phyloP scores from a whole-genome alignment of 345 rosid genomes.

The Gossypioides kirkii region DNA sequence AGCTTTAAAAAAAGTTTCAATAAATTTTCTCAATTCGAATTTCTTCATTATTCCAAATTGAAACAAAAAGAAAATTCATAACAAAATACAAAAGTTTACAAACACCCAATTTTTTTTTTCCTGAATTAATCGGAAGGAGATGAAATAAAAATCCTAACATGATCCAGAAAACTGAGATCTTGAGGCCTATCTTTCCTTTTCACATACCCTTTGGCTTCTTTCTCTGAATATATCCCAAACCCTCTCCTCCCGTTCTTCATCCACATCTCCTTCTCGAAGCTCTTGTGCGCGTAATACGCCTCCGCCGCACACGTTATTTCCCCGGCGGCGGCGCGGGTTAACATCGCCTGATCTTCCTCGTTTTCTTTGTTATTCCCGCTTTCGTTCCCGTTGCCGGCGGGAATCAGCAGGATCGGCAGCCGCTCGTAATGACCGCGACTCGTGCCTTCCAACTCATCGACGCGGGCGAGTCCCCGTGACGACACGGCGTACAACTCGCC shows the following conservation, averaged over 20 bases:
- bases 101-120: slow-evolving; percentile 12
- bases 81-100: not conserved
- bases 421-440: slow-evolving; percentile 56
- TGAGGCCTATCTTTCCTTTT: slow-evolving; percentile 64
- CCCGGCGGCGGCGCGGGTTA: not conserved
- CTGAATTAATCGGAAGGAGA: slow-evolving; percentile 32
- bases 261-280: slow-evolving; percentile 66
- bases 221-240: slow-evolving; percentile 45
- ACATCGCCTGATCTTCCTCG: not conserved
- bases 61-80: not conserved
- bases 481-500: slow-evolving; percentile 83
- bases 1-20: no score
- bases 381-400: not conserved
- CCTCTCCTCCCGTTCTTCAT: slow-evolving; percentile 42
- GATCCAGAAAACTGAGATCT: slow-evolving; percentile 59
- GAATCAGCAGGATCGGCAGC: slow-evolving; percentile 31
- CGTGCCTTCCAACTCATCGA: slow-evolving; percentile 81
- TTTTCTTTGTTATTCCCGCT: not conserved
- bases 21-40: not conserved
- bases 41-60: not conserved
- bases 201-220: slow-evolving; percentile 67
- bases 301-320: slow-evolving; percentile 31
- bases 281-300: slow-evolving; percentile 61
- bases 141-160: slow-evolving; percentile 49
- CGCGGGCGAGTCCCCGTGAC: slow-evolving; percentile 40